These are phyloP conservation scores for Trametes polyzona DNA, from an alignment of 1,284 basidiomycete genomes.

Conservation along the genomic window DNA sequence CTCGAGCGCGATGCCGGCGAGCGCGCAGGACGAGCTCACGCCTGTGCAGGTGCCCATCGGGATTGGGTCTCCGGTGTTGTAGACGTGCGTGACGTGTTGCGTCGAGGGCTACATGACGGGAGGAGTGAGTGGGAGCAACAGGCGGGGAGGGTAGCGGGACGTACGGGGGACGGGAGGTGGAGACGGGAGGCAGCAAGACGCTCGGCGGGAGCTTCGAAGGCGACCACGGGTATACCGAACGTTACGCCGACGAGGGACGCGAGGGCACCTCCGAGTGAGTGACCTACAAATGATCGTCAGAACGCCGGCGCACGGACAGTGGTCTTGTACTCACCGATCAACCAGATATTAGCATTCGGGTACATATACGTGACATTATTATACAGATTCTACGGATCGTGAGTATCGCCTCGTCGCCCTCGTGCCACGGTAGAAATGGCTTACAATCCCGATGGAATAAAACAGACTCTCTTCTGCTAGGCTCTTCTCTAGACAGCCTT, in stretches of 20 bases:
- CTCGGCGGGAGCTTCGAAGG: slow-evolving; percentile 94
- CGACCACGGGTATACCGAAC: slow-evolving; percentile 88
- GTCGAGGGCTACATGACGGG: slow-evolving; percentile 62
- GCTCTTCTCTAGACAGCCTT: slow-evolving; percentile 81
- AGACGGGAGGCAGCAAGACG: slow-evolving; percentile 84
- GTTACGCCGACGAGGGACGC: slow-evolving; percentile 86
- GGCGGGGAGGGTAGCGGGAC: slow-evolving; percentile 26
- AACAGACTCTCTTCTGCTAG: slow-evolving; percentile 87
- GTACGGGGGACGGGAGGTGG: slow-evolving; percentile 84
- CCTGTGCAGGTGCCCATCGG: slow-evolving; percentile 84
- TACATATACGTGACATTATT: slow-evolving; percentile 95
- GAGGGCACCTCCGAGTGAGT: slow-evolving; percentile 86
- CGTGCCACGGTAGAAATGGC: too few relatives aligned
- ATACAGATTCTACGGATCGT: slow-evolving; percentile 73
- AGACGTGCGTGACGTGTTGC: slow-evolving; percentile 81
- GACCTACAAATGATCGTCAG: slow-evolving; percentile 43
- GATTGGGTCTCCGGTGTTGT: slow-evolving; percentile 87
- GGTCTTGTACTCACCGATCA: slow-evolving; percentile 52
- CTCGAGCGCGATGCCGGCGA: slow-evolving; percentile 80
- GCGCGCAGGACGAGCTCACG: slow-evolving; percentile 67
- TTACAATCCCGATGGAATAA: slow-evolving; percentile 82
- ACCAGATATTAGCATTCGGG: slow-evolving; percentile 91
- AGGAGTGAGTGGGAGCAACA: background rate
- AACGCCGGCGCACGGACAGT: background rate
- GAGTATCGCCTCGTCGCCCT: background rate